Percentiles rank a stretch among this genome's conserved stretches.
Conservation (phyloP, 2,329 filamentous ascomycete species). For the Ciborinia camelliae region DNA sequence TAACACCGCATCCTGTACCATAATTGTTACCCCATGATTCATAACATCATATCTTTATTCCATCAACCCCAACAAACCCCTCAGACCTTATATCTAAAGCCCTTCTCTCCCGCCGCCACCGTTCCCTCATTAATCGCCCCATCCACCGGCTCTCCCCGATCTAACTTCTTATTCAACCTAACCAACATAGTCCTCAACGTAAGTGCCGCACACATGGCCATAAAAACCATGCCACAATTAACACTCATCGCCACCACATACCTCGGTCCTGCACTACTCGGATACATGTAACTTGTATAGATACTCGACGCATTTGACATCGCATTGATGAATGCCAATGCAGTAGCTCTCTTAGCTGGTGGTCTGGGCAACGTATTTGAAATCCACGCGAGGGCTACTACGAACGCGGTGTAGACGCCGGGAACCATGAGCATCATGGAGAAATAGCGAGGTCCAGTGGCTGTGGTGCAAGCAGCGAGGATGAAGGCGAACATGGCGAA, state of each 20-base stretch:
- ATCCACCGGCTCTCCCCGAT: constrained; percentile 52
- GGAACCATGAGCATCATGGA: constrained; percentile 71
- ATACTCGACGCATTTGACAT: constrained; percentile 64
- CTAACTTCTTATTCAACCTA: constrained; percentile 66
- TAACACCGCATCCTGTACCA: not conserved
- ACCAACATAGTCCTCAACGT: constrained; percentile 61
- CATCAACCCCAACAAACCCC: too few relatives aligned
- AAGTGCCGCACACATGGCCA: constrained; percentile 62
- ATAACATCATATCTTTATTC: not conserved
- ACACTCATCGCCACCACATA: constrained; percentile 56
- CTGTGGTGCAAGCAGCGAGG: constrained; percentile 60
- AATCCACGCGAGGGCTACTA: constrained; percentile 71
- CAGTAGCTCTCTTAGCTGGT: constrained; percentile 59
- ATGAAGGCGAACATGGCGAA: constrained; percentile 64
- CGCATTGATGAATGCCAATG: constrained; percentile 73
- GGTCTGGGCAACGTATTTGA: constrained; percentile 71
- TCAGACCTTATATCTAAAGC: constrained; percentile 17
- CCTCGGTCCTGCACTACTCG: constrained; percentile 24
- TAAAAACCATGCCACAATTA: constrained; percentile 61
- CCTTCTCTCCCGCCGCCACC: constrained; percentile 8
- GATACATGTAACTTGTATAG: constrained; percentile 57
- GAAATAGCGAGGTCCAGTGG: constrained; percentile 60
- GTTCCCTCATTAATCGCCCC: constrained; percentile 34
- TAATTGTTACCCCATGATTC: not conserved
- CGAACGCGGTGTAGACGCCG: constrained; percentile 63